Evolutionary conservation across 352 stramenopile genomes (phyloP).

Genomic region (Peronospora tabacina): DNA sequence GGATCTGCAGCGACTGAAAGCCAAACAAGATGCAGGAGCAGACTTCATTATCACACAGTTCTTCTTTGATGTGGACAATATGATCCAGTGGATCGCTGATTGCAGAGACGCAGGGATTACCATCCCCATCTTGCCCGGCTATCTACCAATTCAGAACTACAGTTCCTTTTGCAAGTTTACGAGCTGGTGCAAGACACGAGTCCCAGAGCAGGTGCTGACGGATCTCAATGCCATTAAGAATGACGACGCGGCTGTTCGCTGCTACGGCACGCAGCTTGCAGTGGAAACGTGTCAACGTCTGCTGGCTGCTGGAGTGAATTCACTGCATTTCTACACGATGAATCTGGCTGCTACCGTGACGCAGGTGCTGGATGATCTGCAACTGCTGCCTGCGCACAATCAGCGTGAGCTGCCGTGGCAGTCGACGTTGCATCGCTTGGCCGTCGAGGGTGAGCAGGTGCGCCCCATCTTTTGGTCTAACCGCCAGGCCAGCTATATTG

Average conservation of each 20-base stretch:
- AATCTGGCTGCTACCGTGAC: conserved; percentile 87
- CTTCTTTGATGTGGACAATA: conserved; percentile 97
- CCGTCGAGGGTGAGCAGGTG: conserved; percentile 81
- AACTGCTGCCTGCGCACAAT: conserved; percentile 50
- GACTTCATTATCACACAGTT: conserved; percentile 99
- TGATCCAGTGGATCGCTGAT: conserved; percentile 93
- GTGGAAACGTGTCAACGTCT: conserved; percentile 90
- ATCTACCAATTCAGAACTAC: conserved; percentile 87
- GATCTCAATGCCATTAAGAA: conserved; percentile 88
- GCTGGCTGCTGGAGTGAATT: conserved; percentile 61
- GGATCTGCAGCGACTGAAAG: conserved; percentile 96
- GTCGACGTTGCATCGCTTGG: conserved; percentile 51
- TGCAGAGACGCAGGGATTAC: conserved; percentile 88
- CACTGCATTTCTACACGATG: conserved; percentile 94
- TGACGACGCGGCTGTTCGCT: conserved; percentile 90
- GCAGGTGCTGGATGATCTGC: conserved; percentile 73
- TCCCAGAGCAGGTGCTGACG: conserved; percentile 79
- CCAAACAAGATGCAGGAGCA: conserved; percentile 94
- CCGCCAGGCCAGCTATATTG: conserved; percentile 94
- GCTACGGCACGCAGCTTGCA: conserved; percentile 91
- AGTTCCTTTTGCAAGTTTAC: conserved; percentile 97
- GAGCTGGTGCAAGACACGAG: conserved; percentile 95
- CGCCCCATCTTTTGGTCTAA: conserved; percentile 99
- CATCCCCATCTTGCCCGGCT: conserved; percentile 94
- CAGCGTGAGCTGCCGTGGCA: conserved; percentile 71